Percentiles rank a stretch among this genome's conserved stretches.
These are phyloP conservation scores for Poa annua DNA, from an alignment of 176 grass and related monocot species.

Conservation along the genomic window DNA sequence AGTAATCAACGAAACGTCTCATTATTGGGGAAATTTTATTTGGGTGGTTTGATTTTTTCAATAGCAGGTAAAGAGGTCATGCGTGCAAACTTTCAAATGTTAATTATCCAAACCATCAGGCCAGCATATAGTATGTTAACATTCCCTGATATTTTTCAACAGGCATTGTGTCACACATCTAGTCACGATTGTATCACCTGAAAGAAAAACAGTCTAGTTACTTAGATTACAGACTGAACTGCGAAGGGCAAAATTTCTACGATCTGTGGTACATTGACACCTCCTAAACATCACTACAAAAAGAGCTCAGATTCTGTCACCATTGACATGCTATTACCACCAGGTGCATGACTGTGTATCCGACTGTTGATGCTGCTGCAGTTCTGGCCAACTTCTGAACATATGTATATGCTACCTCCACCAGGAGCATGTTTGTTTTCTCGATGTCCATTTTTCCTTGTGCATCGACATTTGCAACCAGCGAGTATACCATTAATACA, in stretches of 20 bases:
- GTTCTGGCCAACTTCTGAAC: not conserved
- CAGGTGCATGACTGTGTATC: not conserved
- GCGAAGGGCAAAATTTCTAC: not conserved
- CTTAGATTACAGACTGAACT: no score
- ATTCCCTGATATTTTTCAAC: no score
- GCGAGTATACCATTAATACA: not conserved
- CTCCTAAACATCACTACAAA: slow-evolving; percentile 24
- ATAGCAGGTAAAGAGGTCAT: no score
- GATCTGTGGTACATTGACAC: not conserved
- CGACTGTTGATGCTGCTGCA: not conserved
- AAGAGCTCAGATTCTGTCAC: not conserved
- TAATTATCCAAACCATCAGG: no score
- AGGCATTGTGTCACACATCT: no score
- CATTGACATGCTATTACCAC: not conserved
- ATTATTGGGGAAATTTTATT: no score
- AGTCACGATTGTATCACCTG: not conserved
- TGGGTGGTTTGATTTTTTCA: no score
- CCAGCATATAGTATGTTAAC: no score
- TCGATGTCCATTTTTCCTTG: not conserved
- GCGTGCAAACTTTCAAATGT: no score
- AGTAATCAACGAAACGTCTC: no score
- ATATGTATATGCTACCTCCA: not conserved
- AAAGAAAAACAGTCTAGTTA: no score
- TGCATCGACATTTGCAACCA: not conserved
- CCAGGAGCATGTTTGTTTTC: not conserved